These are phyloP conservation scores for Gnomoniopsis sp. DNA, from an alignment of 2,329 filamentous ascomycete species.

Conservation along the genomic window DNA sequence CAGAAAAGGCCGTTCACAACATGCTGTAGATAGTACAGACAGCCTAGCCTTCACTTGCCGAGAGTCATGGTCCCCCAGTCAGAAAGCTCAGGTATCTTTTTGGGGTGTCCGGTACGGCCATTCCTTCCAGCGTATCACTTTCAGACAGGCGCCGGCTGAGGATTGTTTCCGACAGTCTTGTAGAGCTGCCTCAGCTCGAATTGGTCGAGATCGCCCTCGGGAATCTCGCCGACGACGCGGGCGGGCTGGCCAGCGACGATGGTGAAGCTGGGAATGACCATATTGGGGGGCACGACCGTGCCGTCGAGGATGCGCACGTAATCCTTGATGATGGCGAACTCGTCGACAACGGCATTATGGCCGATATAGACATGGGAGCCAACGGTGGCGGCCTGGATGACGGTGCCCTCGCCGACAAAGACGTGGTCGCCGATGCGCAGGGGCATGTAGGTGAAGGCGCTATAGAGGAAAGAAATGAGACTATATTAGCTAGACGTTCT, in stretches of 20 bases:
- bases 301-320: conserved; percentile 85
- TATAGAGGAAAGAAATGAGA: conserved; percentile 21
- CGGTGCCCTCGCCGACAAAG: conserved; percentile 72
- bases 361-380: conserved; percentile 87
- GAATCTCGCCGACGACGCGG: conserved; percentile 75
- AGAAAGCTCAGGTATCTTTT: background rate
- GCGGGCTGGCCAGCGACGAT: conserved; percentile 84
- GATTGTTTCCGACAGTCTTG: conserved; percentile 60
- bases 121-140: background rate
- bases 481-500: background rate
- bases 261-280: conserved; percentile 89
- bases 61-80: too few relatives aligned
- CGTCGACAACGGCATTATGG: conserved; percentile 70
- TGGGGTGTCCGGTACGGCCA: background rate
- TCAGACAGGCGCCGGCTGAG: conserved; percentile 35
- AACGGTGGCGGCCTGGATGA: conserved; percentile 80
- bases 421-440: conserved; percentile 94
- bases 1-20: too few relatives aligned
- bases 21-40: too few relatives aligned
- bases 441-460: conserved; percentile 74
- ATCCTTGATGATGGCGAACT: conserved; percentile 91
- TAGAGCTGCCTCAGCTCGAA: conserved; percentile 64
- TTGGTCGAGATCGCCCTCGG: conserved; percentile 64
- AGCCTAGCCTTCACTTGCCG: too few relatives aligned
- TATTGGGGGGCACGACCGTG: conserved; percentile 77